These are phyloP conservation scores for Ulota crispa DNA, from an alignment of 225 moss, liverwort and hornwort species.

Conservation along the genomic window DNA sequence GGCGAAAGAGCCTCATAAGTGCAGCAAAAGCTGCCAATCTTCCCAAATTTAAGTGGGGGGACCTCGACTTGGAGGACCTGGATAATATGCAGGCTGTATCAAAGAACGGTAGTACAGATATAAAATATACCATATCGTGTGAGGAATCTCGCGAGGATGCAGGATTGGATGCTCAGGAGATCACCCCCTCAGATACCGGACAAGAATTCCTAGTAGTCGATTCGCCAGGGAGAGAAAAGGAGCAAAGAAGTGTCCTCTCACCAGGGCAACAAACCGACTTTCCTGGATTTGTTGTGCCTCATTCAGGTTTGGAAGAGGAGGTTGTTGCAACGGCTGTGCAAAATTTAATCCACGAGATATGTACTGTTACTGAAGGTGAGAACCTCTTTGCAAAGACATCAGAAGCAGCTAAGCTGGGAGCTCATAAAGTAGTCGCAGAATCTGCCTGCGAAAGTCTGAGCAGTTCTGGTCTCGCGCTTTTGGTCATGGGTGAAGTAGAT, in stretches of 20 bases:
- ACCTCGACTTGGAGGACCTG: constrained; percentile 25
- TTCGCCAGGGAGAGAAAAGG: background rate
- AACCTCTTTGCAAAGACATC: background rate
- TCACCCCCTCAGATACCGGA: background rate
- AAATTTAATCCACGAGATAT: background rate
- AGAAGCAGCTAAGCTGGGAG: background rate
- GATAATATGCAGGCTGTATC: constrained; percentile 10
- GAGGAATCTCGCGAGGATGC: background rate
- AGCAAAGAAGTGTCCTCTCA: background rate
- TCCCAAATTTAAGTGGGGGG: constrained; percentile 17
- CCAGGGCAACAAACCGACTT: constrained; percentile 19
- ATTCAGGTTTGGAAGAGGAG: background rate
- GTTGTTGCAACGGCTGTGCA: background rate
- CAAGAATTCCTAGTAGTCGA: background rate
- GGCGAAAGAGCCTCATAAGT: constrained; percentile 30
- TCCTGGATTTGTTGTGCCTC: background rate
- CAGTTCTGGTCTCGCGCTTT: constrained; percentile 24
- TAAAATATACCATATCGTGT: background rate
- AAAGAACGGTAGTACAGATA: background rate
- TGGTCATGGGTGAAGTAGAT: constrained; percentile 22
- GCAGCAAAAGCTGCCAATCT: constrained; percentile 27
- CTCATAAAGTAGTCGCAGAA: background rate
- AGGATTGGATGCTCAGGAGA: background rate
- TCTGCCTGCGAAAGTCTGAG: background rate
- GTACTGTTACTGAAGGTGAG: background rate